phyloP scores from a whole-genome alignment of 305 asterid species.

The Striga hermonthica region DNA sequence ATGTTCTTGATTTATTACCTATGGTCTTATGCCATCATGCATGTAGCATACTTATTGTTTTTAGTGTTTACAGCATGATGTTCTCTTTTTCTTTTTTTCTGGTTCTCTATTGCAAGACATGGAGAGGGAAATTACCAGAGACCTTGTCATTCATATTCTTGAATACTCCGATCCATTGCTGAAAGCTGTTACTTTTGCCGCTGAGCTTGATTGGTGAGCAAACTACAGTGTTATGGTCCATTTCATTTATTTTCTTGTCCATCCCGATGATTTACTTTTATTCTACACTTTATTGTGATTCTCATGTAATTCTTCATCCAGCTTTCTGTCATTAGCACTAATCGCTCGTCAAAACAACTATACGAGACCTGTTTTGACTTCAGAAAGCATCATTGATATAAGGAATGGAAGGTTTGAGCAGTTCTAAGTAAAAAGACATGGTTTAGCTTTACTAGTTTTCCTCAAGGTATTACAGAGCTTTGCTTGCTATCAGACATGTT shows the following conservation, averaged over 20 bases:
- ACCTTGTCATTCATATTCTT: slow-evolving; percentile 74
- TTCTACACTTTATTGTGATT: slow-evolving; percentile 33
- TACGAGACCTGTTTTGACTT: slow-evolving; percentile 81
- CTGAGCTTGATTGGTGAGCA: slow-evolving; percentile 94
- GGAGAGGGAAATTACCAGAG: slow-evolving; percentile 96
- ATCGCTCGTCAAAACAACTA: slow-evolving; percentile 96
- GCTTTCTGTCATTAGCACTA: slow-evolving; percentile 74
- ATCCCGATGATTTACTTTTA: slow-evolving; percentile 22
- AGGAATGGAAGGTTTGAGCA: slow-evolving; percentile 81
- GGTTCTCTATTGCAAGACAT: slow-evolving; percentile 51
- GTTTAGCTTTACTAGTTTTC: slow-evolving; percentile 15
- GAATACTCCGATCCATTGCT: slow-evolving; percentile 64
- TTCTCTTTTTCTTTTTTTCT: slow-evolving; percentile 18
- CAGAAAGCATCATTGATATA: slow-evolving; percentile 74
- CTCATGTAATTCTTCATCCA: slow-evolving; percentile 33
- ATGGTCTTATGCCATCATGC: background rate
- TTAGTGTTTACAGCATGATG: slow-evolving; percentile 21
- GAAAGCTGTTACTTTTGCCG: slow-evolving; percentile 68
- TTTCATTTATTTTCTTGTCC: slow-evolving; percentile 26
- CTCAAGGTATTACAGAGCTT: slow-evolving; percentile 22
- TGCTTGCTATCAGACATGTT: slow-evolving; percentile 62
- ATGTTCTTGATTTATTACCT: slow-evolving; percentile 15
- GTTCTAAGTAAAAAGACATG: slow-evolving; percentile 28
- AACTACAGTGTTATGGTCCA: slow-evolving; percentile 27
- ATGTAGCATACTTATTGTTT: slow-evolving; percentile 24